Base-by-base conservation (phyloP, 2,329 filamentous ascomycete species). In the Xylariaceae sp. region DNA sequence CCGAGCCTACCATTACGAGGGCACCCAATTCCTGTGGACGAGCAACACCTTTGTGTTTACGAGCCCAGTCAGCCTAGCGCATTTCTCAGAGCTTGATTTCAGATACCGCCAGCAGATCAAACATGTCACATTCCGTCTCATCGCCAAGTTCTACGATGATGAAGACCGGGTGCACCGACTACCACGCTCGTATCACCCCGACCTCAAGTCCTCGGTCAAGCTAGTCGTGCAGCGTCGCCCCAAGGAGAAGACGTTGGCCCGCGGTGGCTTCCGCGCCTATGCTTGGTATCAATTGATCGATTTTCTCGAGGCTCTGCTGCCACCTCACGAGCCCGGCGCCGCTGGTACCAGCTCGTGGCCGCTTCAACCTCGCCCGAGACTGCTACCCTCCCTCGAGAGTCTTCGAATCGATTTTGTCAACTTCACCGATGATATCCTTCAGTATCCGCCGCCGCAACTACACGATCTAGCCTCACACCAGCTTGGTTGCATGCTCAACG, bases 91-190 rank as follows among this genome's bases (percentile, higher is more conserved):
- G 29, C 66, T 82, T 34, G 67, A 71, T 42, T 53, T 71, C 10
- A 53, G 66, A 4, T 73, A 73, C 52, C 76, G 80, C 15, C 65
- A 71, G 30, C 65, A 68, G 10, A 72, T 83, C 50, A 70, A 70
- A 21, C 68, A 74, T 52, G 66, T 79, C 61, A 80, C 71, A 26
- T 68, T 83, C 39, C 78, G 80, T 40, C 68, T 83, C 61, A 76
- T 82, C 54, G 80, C 79, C 9, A 72, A 71, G 48, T 83, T 79
- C 63, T 83, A 80, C 56, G 78, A 81, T 51, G 79, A 83, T 46
- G 71, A 76, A 44, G 72, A 70, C 36, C 68, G 68, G 13, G 57
- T 54, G 16, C 76, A 76, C 57, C 73, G 70, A 56, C 67, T 77
- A 42, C 70, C 70, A 22, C 68, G 66, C 19, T 67, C 65, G 8